Evolutionary conservation across 768 basidiomycete species (phyloP), one percentile per base, ranked within the genome.

Genomic region (Russula sp.): DNA sequence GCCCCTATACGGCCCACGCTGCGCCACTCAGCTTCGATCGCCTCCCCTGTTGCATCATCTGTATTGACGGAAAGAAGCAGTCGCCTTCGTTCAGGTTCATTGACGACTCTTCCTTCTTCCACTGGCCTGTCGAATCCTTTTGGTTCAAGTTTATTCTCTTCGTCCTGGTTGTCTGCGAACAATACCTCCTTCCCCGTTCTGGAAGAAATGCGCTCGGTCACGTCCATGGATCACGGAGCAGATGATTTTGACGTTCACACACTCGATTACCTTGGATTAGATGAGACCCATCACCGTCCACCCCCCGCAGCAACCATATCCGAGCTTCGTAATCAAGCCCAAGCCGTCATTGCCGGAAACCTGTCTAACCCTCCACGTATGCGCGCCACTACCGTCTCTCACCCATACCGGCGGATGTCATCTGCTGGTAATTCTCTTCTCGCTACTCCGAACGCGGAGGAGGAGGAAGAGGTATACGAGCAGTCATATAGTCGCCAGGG

Each of bases 161-260:
- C 91, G 35, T 89, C 90, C 51, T 96, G 94, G 93, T 78, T 95
- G 40, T 75, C 83, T 70, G 84, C 82, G 71, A 77, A 79, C 60
- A 75, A 76, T 69, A 79, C 80, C 54, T 78, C 80, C 58, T 83
- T 84, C 66, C 79, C 85, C 40, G 80, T 84, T 68, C 77, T 91
- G 70, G 91, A 93, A 62, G 92, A 94, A 73, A 75, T 91, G 69
- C 88, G 88, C 66, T 90, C 90, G 51, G 86, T 88, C 50, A 83
- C 84, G 34, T 91, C 90, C 49, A 84, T 84, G 66, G 89, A 91
- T 72, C 88, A 88, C 20, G 83, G 79, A n/a, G 79, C 83, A 27
- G 95, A 97, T 58, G 89, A 93, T 55, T 91, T 92, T 73, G 90
- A 94, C 69, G 90, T 94, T 50, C 92, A 94, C 71, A 98, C 96